phyloP scores from a whole-genome alignment of 805 yeast species.

The Danielozyma ontarioensis region DNA sequence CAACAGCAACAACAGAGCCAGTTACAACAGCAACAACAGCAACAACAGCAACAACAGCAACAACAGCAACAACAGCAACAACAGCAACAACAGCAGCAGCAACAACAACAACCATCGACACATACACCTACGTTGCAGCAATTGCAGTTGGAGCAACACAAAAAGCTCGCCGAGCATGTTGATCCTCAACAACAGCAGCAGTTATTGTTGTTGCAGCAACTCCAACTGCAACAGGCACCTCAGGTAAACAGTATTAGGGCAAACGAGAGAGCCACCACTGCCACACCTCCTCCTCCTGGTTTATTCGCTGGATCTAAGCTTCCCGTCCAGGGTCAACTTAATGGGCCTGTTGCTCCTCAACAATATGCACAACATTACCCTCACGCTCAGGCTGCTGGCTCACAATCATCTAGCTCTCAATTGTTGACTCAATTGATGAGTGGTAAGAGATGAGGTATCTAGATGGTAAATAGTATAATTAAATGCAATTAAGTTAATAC shows the following conservation, averaged over 20 bases:
- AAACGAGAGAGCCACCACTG: conserved; percentile 30
- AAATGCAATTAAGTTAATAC: not conserved
- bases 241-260: conserved; percentile 23
- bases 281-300: conserved; percentile 76
- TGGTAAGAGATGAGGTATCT: conserved; percentile 48
- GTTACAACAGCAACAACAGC: not conserved
- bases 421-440: conserved; percentile 79
- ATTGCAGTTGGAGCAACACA: conserved; percentile 13
- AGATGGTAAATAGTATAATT: not conserved
- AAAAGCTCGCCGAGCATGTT: conserved; percentile 10
- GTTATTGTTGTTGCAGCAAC: conserved; percentile 13
- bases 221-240: conserved; percentile 19
- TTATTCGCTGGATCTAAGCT: conserved; percentile 36
- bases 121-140: conserved; percentile 20
- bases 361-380: conserved; percentile 2
- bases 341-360: conserved; percentile 5
- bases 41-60: no score
- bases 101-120: conserved; percentile 21
- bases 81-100: conserved; percentile 16
- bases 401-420: conserved; percentile 63
- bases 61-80: no score
- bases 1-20: conserved; percentile 16
- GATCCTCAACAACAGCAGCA: conserved; percentile 10
- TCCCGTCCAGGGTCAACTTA: conserved; percentile 7
- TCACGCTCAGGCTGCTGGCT: conserved; percentile 7